Base-by-base conservation (phyloP, 2,329 filamentous ascomycete species). In the Sclerotinia minor region DNA sequence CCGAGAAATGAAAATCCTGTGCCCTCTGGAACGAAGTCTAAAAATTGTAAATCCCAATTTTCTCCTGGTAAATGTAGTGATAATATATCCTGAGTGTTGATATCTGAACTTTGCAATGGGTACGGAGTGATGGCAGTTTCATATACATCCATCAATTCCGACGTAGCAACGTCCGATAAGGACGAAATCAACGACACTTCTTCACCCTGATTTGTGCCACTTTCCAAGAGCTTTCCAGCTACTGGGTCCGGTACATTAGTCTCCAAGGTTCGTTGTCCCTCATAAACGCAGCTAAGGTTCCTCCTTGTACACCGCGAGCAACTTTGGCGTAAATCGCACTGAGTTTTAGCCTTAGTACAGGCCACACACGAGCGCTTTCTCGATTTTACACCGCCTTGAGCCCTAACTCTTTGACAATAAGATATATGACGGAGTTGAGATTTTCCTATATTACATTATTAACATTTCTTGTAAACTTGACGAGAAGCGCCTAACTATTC, bases 271-370 rank as follows among this genome's bases (percentile, higher is more conserved):
- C 21, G 41, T 32, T 55, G 53, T 8, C 41, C 52, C 4, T 64
- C 61, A 61, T 70, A 72, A 13, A 17, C n/a, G 58, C 71, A 73
- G 8, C 19, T 24, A 8, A 71, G 13, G 6, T 65, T 60, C 61
- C 68, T 71, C 3, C 24, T 47, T 29, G 45, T 5, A 50, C 72
- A 73, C 35, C 72, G 67, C 49, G 69, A 70, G 57, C 72, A 73
- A 5, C 49, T 55, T n/a, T 70, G 68, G 47, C 59, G 49, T 15
- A 52, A 15, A 68, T 73, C 69, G 32, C 72, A 73, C 19, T 66
- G 69, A 32, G 72, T 69, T 55, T 72, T 73, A 1, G 71, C 65
- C 19, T 69, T 71, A 15, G 67, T 67, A 47, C 72, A 73, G 44
- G 32, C 24, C 4, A 52, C 19, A 41, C 72, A 73, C 6, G 71